Evolutionary conservation across 345 rosid species (phyloP).

Genomic region (Laguncularia racemosa): DNA sequence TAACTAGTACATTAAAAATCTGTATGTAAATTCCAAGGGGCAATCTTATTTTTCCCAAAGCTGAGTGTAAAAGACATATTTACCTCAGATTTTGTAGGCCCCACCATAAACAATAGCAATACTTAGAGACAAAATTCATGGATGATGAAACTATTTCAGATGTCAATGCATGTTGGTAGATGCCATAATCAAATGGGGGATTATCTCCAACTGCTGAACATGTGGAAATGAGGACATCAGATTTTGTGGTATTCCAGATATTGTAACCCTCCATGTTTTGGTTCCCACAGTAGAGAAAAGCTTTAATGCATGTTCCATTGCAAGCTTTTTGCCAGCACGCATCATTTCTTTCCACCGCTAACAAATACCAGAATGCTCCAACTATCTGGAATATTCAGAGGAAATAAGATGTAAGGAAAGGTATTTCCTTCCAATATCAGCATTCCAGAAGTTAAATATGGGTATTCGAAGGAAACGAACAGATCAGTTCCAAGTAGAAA

Average conservation of each 20-base stretch:
- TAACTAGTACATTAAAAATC: neutral
- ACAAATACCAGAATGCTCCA: slow-evolving; percentile 90
- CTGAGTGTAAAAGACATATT: neutral
- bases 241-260: slow-evolving; percentile 34
- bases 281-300: slow-evolving; percentile 75
- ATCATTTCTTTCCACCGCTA: slow-evolving; percentile 78
- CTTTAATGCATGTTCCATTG: slow-evolving; percentile 23
- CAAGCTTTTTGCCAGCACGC: slow-evolving; percentile 72
- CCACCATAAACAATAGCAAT: slow-evolving; percentile 95
- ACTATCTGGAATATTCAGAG: slow-evolving; percentile 46
- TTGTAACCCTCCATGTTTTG: slow-evolving; percentile 33
- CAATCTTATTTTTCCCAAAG: neutral
- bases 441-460: neutral
- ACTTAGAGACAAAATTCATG: slow-evolving; percentile 64
- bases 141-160: slow-evolving; percentile 79
- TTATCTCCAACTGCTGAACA: slow-evolving; percentile 33
- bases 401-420: neutral
- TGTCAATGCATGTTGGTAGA: slow-evolving; percentile 54
- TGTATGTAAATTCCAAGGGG: too few relatives aligned
- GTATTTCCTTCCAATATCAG: slow-evolving; percentile 3
- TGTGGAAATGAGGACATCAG: slow-evolving; percentile 14
- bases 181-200: slow-evolving; percentile 70
- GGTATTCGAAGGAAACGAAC: too few relatives aligned
- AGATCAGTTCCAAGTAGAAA: too few relatives aligned
- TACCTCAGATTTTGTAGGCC: slow-evolving; percentile 98